Base-by-base conservation (phyloP, 192 early-diverging fungal species). In the Phlyctochytrium arcticum region DNA sequence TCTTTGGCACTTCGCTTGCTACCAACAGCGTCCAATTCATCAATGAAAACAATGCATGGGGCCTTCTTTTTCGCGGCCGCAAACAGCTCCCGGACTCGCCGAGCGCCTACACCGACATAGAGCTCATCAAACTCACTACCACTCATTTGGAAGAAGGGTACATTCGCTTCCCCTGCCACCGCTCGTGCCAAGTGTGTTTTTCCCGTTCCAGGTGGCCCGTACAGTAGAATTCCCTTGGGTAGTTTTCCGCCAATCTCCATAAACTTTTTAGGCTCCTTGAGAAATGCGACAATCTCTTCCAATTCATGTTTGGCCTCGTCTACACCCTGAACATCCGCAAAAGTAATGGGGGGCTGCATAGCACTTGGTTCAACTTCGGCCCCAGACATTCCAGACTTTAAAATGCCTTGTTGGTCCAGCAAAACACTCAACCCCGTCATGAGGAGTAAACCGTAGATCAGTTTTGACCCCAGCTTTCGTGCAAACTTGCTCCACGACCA, bases 111-210 rank as follows among this genome's bases (percentile, higher is more conserved):
- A 60, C 95, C 95, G 23, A 99, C 95, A 70, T 96, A 99, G 70
- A 98, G 84, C 73, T 99, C 96, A 76, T 98, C 97, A 85, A 99
- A 98, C 78, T 99, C 97, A 66, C 85, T 87, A 33, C 96, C 97
- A 57, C 87, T 88, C 95, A 99, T 98, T 72, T 96, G 95, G 72
- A 99, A 98, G 76, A 99, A 99, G 3, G 96, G 95, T 5, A 98
- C 96, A 9, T 86, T 92, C 12, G 97, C 95, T 75, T 99, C 96
- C 12, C 96, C 96, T 8, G 97, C 97, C 26, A 98, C 91, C 9
- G 97, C 97, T 31, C 95, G 80, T 9, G 97, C 97, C 36, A 98
- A 74, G 73, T 97, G 87, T 4, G 98, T 99, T 62, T 99, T 99
- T 32, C 98, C 98, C 1, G 96, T 98, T 7, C 96, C 96, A 0